phyloP scores from a whole-genome alignment of 2,329 filamentous ascomycete genomes.

The Aspergillus persii region DNA sequence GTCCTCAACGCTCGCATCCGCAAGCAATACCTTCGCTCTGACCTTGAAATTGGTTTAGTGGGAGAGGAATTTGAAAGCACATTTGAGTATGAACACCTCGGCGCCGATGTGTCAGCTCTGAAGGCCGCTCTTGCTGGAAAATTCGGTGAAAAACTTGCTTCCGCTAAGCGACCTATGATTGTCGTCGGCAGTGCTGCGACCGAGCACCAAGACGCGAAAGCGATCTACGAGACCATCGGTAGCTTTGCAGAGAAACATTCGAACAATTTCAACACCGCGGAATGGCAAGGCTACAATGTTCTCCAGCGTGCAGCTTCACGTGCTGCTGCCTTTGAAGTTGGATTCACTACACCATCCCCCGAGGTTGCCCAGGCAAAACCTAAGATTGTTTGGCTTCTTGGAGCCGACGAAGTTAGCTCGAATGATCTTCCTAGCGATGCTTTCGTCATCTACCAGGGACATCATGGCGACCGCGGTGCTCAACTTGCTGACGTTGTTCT shows the following conservation, averaged over 20 bases:
- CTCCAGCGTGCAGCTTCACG: conserved; percentile 91
- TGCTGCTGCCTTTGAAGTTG: conserved; percentile 90
- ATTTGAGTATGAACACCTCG: conserved; percentile 92
- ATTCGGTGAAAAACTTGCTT: conserved; percentile 88
- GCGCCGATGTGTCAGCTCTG: conserved; percentile 71
- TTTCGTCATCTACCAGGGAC: conserved; percentile 96
- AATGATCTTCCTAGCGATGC: conserved; percentile 91
- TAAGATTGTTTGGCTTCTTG: conserved; percentile 96
- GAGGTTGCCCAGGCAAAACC: conserved; percentile 79
- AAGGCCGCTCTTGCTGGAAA: conserved; percentile 81
- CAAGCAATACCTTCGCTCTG: conserved; percentile 95
- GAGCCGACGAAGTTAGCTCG: conserved; percentile 84
- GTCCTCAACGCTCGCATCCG: conserved; percentile 94
- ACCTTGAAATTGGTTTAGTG: conserved; percentile 87
- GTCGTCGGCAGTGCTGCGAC: conserved; percentile 89
- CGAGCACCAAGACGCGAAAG: conserved; percentile 87
- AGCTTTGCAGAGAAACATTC: conserved; percentile 91
- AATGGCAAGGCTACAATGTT: conserved; percentile 98
- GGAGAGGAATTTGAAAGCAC: conserved; percentile 91
- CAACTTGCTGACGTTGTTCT: conserved; percentile 92
- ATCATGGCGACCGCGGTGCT: conserved; percentile 92
- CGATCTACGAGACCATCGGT: conserved; percentile 88
- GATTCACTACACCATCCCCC: conserved; percentile 82
- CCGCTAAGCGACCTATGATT: conserved; percentile 92
- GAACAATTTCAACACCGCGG: conserved; percentile 77